Evolutionary conservation across 2,329 filamentous ascomycete genomes (phyloP), one percentile per base, ranked within the genome.

Genomic region (Phialophora expanda): DNA sequence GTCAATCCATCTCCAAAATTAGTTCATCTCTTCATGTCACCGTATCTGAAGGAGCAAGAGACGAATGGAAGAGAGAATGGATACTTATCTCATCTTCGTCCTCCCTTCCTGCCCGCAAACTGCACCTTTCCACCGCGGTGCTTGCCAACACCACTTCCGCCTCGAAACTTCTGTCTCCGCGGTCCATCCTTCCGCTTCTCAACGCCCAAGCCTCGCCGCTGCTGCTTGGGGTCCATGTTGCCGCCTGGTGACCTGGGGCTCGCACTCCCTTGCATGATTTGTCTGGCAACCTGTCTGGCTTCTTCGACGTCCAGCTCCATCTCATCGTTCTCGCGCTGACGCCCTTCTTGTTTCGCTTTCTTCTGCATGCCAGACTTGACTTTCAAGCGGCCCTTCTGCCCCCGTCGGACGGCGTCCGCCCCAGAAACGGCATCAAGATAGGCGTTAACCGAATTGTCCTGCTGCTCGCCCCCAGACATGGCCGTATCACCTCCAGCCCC

Each of bases 371-470:
- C 73, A 78, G 83, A 77, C 61, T 83, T 84, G 74, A 88, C 86
- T 78, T 87, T 87, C 68, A 88, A 76, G 73, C 85, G 85, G 12
- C 86, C 86, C 72, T 83, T 83, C 73, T 86, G 85, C 41, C 86
- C 86, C 34, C 84, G 78, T 65, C 84, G 80, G 38, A 85, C 81
- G 8, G 85, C 84, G 73, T 87, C 84, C 26, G 84, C 83, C 24
- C 86, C 85, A 62, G 83, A 84, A 64, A 89, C 84, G 11, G 86
- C 86, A 53, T 83, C 82, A 51, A 88, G 81, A 73, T 88, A 88
- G 28, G 86, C 86, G 72, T 88, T 87, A 74, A 88, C 83, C 8
- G 71, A 72, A 22, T 70, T 67, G 41, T 66, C 61, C 24, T 70
- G 70, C 1, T 61, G 66, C 4, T 44, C 57, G 17, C 55, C 73